phyloP scores from a whole-genome alignment of 495 filamentous ascomycete genomes.

The Neurospora sp. region DNA sequence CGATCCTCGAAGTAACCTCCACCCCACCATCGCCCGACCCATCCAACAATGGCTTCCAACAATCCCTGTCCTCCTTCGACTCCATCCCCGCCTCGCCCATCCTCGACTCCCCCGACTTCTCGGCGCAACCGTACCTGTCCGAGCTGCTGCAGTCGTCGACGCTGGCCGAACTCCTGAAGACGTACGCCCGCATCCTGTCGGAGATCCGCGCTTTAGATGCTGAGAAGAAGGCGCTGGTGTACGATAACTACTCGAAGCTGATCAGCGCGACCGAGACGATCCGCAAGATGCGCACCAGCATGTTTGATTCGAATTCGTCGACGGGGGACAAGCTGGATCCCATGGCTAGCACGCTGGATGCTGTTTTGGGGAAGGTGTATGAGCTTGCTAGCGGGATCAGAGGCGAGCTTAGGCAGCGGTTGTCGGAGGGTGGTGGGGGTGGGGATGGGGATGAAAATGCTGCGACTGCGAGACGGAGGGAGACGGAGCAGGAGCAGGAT shows the following conservation, averaged over 20 bases:
- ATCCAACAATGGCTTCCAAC: constrained; percentile 18
- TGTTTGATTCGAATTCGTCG: constrained; percentile 24
- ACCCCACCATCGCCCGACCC: constrained; percentile 8
- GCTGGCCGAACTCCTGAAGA: constrained; percentile 51
- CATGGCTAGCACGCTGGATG: constrained; percentile 60
- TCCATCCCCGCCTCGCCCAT: constrained; percentile 32
- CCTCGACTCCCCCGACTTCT: constrained; percentile 48
- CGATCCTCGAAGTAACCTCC: constrained; percentile 33
- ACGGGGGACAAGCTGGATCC: constrained; percentile 50
- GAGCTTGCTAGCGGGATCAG: constrained; percentile 60
- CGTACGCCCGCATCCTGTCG: constrained; percentile 53
- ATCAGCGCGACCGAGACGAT: constrained; percentile 95
- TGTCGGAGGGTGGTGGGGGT: constrained; percentile 16
- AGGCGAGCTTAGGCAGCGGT: constrained; percentile 35
- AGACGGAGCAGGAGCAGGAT: not conserved
- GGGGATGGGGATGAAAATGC: not conserved
- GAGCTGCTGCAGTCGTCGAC: constrained; percentile 53
- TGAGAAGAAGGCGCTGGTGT: constrained; percentile 92
- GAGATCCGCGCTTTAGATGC: constrained; percentile 88
- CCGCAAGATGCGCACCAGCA: constrained; percentile 61
- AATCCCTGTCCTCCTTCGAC: constrained; percentile 17
- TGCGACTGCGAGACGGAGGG: not conserved
- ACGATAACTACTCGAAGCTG: constrained; percentile 95
- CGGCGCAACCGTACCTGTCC: constrained; percentile 49
- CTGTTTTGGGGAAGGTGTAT: constrained; percentile 73